Base-by-base conservation (phyloP, 2,329 filamentous ascomycete genomes). In the Ophiobolus disseminans region DNA sequence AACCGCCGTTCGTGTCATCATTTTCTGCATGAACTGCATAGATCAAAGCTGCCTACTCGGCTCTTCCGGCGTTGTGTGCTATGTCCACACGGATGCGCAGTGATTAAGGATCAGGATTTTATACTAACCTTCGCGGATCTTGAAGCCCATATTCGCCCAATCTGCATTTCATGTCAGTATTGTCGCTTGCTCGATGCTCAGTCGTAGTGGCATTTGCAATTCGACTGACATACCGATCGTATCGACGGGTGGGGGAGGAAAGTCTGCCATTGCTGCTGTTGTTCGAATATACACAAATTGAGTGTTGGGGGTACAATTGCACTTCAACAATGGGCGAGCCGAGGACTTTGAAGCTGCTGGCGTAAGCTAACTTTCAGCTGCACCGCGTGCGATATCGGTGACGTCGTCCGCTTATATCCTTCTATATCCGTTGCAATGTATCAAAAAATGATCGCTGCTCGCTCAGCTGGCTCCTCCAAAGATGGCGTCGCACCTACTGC, bases 71-170 rank as follows among this genome's bases (percentile, higher is more conserved):
- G n/a, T n/a, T n/a, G n/a, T n/a, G n/a, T n/a, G n/a, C n/a, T n/a
- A n/a, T n/a, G n/a, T n/a, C n/a, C n/a, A n/a, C n/a, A n/a, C n/a
- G n/a, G n/a, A n/a, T n/a, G n/a, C n/a, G n/a, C n/a, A n/a, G n/a
- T n/a, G n/a, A n/a, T n/a, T n/a, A n/a, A n/a, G n/a, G n/a, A n/a
- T n/a, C n/a, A n/a, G n/a, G 4, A 8, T 14, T 37, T 25, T 25
- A 8, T 57, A 22, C 78, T 64, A 75, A 90, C 90, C 90, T 82
- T 97, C 91, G 60, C 91, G 89, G 62, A 97, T 87, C 69, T 86
- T 87, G 82, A 97, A 97, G 69, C 93, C 93, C 58, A 97, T 85
- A 67, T 96, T 88, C 73, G 83, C 85, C 93, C 93, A 97, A 81
- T 97, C 91, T 85, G 56, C 41, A 28, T 34, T 26, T 45, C 3